phyloP scores from a whole-genome alignment of 768 basidiomycete genomes.

The Clitopilus passeckerianus region DNA sequence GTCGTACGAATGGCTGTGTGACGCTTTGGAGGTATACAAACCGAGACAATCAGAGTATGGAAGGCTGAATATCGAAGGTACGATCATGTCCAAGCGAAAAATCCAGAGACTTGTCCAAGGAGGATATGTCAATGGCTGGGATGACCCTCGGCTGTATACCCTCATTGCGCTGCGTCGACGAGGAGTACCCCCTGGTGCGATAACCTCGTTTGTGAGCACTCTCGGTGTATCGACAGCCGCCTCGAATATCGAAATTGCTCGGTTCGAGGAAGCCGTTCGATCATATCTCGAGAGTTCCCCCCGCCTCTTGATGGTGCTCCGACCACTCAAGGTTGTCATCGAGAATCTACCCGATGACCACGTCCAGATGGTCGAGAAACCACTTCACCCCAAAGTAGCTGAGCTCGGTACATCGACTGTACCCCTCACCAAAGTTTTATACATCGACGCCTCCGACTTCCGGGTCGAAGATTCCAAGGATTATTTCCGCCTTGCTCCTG shows the following conservation, averaged over 20 bases:
- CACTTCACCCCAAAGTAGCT: slow-evolving; percentile 90
- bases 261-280: slow-evolving; percentile 88
- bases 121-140: slow-evolving; percentile 87
- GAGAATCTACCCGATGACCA: slow-evolving; percentile 90
- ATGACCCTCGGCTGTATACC: slow-evolving; percentile 96
- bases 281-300: slow-evolving; percentile 87
- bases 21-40: slow-evolving; percentile 95
- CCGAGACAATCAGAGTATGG: slow-evolving; percentile 97
- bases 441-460: slow-evolving; percentile 94
- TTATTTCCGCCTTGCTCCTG: slow-evolving; percentile 96
- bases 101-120: slow-evolving; percentile 84
- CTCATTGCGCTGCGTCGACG: slow-evolving; percentile 93
- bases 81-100: slow-evolving; percentile 96
- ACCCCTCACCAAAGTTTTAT: slow-evolving; percentile 85
- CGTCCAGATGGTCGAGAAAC: slow-evolving; percentile 78
- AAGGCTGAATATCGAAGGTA: slow-evolving; percentile 87
- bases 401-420: slow-evolving; percentile 77
- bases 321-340: slow-evolving; percentile 86
- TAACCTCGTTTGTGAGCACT: slow-evolving; percentile 86
- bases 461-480: slow-evolving; percentile 86
- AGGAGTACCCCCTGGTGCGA: slow-evolving; percentile 95
- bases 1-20: slow-evolving; percentile 99
- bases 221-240: slow-evolving; percentile 89
- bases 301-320: slow-evolving; percentile 86
- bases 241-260: slow-evolving; percentile 79